Conservation (phyloP, 108 stramenopile genomes). For the Thalassiosira profunda region DNA sequence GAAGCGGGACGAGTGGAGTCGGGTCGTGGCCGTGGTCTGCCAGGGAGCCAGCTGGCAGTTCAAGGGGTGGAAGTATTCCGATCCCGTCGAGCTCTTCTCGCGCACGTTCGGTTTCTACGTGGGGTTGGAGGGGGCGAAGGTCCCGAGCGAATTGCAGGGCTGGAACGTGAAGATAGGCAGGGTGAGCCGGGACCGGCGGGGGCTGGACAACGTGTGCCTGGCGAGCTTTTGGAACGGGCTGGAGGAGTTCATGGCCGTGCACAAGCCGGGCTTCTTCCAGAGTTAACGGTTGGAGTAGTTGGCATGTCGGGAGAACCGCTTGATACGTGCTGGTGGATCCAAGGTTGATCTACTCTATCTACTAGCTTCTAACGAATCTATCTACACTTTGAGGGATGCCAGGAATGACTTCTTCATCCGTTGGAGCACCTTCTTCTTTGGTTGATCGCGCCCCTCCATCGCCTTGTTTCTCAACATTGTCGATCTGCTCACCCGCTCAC, state of each 20-base stretch:
- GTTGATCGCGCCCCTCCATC: no score
- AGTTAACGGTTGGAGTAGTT: no score
- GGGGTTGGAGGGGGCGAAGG: conserved; percentile 76
- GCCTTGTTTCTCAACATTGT: no score
- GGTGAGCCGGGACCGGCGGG: conserved; percentile 84
- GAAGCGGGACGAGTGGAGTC: conserved; percentile 88
- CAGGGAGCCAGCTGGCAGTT: conserved; percentile 97
- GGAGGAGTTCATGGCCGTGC: conserved; percentile 85
- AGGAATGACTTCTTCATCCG: no score
- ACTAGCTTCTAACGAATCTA: no score
- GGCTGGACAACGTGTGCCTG: conserved; percentile 79
- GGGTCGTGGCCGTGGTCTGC: conserved; percentile 94
- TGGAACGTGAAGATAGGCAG: conserved; percentile 75
- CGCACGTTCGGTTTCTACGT: conserved; percentile 79
- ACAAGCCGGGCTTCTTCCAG: no score
- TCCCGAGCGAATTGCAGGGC: conserved; percentile 63
- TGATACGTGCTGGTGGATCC: no score
- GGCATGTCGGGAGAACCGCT: no score
- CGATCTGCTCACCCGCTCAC: no score
- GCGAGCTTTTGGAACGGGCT: conserved; percentile 91
- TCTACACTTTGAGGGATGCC: no score
- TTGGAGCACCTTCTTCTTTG: no score
- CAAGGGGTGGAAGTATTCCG: conserved; percentile 93
- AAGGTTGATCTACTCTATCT: no score
- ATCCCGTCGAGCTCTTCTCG: conserved; percentile 86